Evolutionary conservation across 1,284 basidiomycete genomes (phyloP), one percentile per base, ranked within the genome.

Genomic region (Moesziomyces antarcticus): DNA sequence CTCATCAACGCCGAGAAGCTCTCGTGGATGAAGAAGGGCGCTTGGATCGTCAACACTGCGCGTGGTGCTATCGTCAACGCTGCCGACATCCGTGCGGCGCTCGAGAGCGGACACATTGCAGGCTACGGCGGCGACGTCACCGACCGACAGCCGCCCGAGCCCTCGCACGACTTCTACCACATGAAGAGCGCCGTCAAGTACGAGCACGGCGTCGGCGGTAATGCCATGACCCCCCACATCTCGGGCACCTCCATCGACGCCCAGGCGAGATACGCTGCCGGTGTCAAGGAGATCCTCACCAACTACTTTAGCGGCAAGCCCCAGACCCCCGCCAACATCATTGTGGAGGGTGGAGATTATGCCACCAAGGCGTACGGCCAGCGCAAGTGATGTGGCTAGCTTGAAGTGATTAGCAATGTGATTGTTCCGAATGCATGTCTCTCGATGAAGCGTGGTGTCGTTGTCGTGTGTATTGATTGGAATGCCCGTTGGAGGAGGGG

Each of bases 21-120:
- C 78, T 88, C 89, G 82, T 91, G 92, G 87, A 92, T 97, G 89
- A 97, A 97, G 89, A 91, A 92, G 82, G 88, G 87, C 30, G 79
- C 85, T n/a, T 94, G 92, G 91, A 88, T 95, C 76, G 90, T 96
- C 83, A 95, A 96, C 89, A 95, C 93, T 33, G 94, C 94, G 45
- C 92, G 93, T 79, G 94, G 94, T 48, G 94, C 94, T 52, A 94
- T 97, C 82, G 93, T 91, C 84, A 91, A 93, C 86, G 90, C 90
- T 73, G 88, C 93, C 70, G 93, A 90, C 48, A 90, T 97, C 63
- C 90, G 90, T 11, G 89, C 85, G 1, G 93, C 94, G 11, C 85
- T 97, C 69, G 88, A 89, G 85, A 90, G 88, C 56, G 94, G 94
- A 18, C 91, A 92, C 51, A 84, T 95, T 62, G 65, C 62, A 25